These are phyloP conservation scores for Lignosus rhinocerotis DNA, from an alignment of 1,284 basidiomycete genomes.

Conservation along the genomic window DNA sequence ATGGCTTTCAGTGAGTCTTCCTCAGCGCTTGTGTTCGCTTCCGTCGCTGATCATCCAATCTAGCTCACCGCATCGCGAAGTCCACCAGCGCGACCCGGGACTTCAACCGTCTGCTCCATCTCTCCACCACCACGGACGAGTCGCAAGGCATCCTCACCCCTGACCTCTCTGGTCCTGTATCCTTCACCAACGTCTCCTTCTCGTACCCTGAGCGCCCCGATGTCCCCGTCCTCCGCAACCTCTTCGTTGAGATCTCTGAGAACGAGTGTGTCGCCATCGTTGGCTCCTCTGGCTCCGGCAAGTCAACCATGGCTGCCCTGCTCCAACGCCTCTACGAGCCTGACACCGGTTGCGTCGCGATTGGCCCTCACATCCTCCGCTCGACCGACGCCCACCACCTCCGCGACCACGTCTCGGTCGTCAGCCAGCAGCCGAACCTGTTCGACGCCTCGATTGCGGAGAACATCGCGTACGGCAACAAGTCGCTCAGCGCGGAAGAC, in stretches of 20 bases:
- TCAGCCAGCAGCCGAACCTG: constrained; percentile 82
- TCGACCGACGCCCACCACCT: constrained; percentile 70
- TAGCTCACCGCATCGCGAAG: constrained; percentile 81
- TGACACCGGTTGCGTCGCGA: constrained; percentile 56
- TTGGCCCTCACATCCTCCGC: constrained; percentile 54
- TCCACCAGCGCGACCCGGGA: constrained; percentile 80
- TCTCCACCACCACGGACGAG: constrained; percentile 66
- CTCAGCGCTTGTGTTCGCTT: not conserved
- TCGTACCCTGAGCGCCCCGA: constrained; percentile 82
- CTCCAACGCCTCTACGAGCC: constrained; percentile 89
- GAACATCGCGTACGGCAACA: constrained; percentile 84
- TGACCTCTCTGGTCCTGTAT: constrained; percentile 62
- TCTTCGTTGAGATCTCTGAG: constrained; percentile 64
- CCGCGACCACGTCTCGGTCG: constrained; percentile 82
- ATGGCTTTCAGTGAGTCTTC: constrained; percentile 80
- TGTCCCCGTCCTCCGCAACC: constrained; percentile 64
- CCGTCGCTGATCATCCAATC: constrained; percentile 16
- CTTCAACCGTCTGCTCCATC: constrained; percentile 66
- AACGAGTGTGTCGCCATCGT: constrained; percentile 89
- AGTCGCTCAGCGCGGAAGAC: constrained; percentile 50
- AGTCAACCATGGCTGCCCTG: constrained; percentile 83
- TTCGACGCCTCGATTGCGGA: constrained; percentile 85
- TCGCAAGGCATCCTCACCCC: constrained; percentile 68
- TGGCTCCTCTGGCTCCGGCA: constrained; percentile 86
- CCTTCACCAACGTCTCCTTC: constrained; percentile 75